Evolutionary conservation across 768 basidiomycete genomes (phyloP).

Genomic region (Pleurotus tuoliensis): DNA sequence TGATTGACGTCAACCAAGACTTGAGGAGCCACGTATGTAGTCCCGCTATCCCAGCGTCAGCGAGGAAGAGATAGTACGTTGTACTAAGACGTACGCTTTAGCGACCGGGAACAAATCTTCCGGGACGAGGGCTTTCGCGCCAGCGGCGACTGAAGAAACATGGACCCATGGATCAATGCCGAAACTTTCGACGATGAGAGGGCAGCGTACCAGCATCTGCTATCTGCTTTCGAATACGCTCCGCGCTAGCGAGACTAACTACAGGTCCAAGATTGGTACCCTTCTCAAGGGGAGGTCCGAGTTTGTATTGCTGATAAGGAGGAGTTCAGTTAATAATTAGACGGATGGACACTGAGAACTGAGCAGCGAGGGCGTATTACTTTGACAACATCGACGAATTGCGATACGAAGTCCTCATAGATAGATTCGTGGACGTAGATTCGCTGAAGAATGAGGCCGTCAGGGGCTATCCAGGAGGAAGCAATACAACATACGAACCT

Average conservation of each 20-base stretch:
- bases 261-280: constrained; percentile 90
- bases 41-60: constrained; percentile 45
- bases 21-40: constrained; percentile 87
- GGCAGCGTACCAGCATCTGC: constrained; percentile 65
- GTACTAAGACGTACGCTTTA: constrained; percentile 46
- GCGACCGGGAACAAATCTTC: constrained; percentile 66
- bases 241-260: constrained; percentile 82
- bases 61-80: neutral
- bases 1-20: constrained; percentile 89
- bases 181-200: neutral
- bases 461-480: neutral
- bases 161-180: neutral
- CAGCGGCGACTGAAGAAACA: constrained; percentile 53
- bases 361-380: constrained; percentile 26
- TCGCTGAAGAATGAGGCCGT: constrained; percentile 41
- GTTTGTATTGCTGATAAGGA: constrained; percentile 61
- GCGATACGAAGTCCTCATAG: constrained; percentile 74
- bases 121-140: constrained; percentile 74
- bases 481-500: constrained; percentile 44
- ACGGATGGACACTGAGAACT: neutral
- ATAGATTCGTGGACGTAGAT: constrained; percentile 90
- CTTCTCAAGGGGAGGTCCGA: constrained; percentile 78
- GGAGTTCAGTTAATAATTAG: neutral
- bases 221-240: constrained; percentile 82
- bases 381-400: constrained; percentile 73